phyloP scores from a whole-genome alignment of 108 stramenopile species.

The Nitzschia palea region DNA sequence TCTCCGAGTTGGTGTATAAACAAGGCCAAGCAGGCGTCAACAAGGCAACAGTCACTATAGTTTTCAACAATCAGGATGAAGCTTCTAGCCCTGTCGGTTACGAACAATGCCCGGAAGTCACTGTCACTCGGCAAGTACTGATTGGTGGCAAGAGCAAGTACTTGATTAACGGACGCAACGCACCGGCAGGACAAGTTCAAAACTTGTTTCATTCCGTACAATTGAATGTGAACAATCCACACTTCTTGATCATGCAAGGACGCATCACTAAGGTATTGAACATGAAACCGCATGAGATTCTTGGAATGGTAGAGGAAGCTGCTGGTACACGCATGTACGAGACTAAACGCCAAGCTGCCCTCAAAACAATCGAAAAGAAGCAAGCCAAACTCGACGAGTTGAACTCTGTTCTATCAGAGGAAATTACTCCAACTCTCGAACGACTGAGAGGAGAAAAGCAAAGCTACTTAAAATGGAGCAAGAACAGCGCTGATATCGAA shows the following conservation, averaged over 20 bases:
- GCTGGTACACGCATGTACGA: constrained; percentile 99
- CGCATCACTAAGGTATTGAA: constrained; percentile 98
- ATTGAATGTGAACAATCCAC: constrained; percentile 99
- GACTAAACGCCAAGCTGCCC: constrained; percentile 91
- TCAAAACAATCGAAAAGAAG: constrained; percentile 99
- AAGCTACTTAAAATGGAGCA: constrained; percentile 93
- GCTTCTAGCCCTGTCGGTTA: constrained; percentile 91
- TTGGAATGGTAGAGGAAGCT: constrained; percentile 99
- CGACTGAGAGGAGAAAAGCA: constrained; percentile 93
- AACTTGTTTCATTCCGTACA: constrained; percentile 99
- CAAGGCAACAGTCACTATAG: constrained; percentile 95
- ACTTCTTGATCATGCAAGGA: constrained; percentile 99
- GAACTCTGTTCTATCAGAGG: constrained; percentile 90
- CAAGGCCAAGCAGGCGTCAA: constrained; percentile 99
- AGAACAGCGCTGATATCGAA: constrained; percentile 95
- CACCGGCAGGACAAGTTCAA: constrained; percentile 92
- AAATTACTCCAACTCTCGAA: constrained; percentile 98
- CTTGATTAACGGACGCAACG: constrained; percentile 94
- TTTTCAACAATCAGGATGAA: constrained; percentile 95
- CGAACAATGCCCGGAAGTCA: constrained; percentile 88
- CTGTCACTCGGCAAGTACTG: constrained; percentile 95
- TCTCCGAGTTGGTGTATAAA: constrained; percentile 99
- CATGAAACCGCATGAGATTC: constrained; percentile 98
- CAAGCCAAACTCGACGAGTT: constrained; percentile 97
- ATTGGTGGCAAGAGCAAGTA: constrained; percentile 99